Base-by-base conservation (phyloP, 331 rosid species). In the Rhamnella rubrinervis region DNA sequence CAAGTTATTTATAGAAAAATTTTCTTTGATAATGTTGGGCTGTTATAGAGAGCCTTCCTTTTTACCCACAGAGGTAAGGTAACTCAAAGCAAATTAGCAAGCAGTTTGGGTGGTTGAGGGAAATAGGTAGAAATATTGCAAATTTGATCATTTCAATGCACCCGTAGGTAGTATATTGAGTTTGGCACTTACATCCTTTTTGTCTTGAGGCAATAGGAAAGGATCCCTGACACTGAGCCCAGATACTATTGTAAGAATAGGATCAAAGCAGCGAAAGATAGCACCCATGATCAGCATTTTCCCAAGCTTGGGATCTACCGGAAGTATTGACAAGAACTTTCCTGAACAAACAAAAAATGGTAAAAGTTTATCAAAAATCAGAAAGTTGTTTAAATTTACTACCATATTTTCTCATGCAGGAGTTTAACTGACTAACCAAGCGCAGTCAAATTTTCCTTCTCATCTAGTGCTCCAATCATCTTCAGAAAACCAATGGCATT, bases 201-300 rank as follows among this genome's bases (percentile, higher is more conserved):
- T 91, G 78, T 93, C 96, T 85, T 93, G 98, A 55, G 98, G 97
- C 89, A 93, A 81, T 78, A 93, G 89, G 71, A 93, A 93, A 38
- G 98, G 98, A 85, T 93, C 98, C 79, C 97, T 86, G 71, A 91
- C 98, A 77, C 98, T 93, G 58, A 93, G 89, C 47, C 97, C 97
- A 16, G 98, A 85, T 71, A 85, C 97, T 72, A 88, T 69, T 57
- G 98, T 93, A 71, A 93, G 98, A 86, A 93, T 84, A 75, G 98
- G 97, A 85, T 93, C 98, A 83, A 93, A 93, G 89, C 98, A 93
- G 59, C 85, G 88, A 77, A 91, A 91, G 73, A 91, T 80, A 76
- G 97, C 92, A 59, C 98, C 98, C 98, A 93, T 91, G 40, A 91
- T 69, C 77, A 93, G 81, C 98, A 93, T 91, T 88, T 93, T 93